phyloP scores from a whole-genome alignment of 2,329 filamentous ascomycete genomes.

The Aspergillus neoniger region DNA sequence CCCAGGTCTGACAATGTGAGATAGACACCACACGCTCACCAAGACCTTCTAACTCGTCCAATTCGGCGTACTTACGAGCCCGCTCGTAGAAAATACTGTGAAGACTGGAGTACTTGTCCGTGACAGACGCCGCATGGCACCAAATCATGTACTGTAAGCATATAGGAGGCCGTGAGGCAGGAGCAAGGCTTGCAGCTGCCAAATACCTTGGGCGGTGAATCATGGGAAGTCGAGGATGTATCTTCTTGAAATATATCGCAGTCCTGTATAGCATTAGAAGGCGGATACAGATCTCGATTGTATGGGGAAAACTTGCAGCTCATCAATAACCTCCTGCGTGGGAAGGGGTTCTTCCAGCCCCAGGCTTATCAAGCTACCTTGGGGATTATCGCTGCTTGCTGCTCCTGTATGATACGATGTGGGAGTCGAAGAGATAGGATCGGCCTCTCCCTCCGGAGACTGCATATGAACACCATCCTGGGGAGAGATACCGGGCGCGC shows the following conservation, averaged over 20 bases:
- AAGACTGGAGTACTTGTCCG: slow-evolving; percentile 75
- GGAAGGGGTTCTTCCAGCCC: slow-evolving; percentile 82
- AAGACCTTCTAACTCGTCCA: slow-evolving; percentile 87
- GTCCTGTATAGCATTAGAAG: slow-evolving; percentile 55
- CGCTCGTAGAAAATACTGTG: slow-evolving; percentile 89
- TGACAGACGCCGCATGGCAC: slow-evolving; percentile 84
- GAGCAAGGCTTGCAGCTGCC: slow-evolving; percentile 85
- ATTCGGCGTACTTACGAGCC: slow-evolving; percentile 84
- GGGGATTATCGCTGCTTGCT: slow-evolving; percentile 50
- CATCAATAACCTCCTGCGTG: slow-evolving; percentile 76
- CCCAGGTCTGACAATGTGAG: slow-evolving; percentile 82
- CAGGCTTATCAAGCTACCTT: slow-evolving; percentile 83
- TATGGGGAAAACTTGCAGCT: slow-evolving; percentile 60
- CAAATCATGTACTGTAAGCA: slow-evolving; percentile 93
- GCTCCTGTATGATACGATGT: neutral
- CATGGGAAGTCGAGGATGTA: slow-evolving; percentile 82
- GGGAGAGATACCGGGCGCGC: slow-evolving; percentile 27
- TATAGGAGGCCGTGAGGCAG: slow-evolving; percentile 80
- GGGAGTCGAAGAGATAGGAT: slow-evolving; percentile 19
- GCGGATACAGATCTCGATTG: neutral
- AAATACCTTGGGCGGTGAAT: slow-evolving; percentile 87
- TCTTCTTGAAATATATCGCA: slow-evolving; percentile 85
- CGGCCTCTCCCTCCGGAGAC: slow-evolving; percentile 28
- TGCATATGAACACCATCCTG: slow-evolving; percentile 25
- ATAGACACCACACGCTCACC: slow-evolving; percentile 87